These are phyloP conservation scores for Scopulariopsis brevicaulis DNA, from an alignment of 2,329 filamentous ascomycete species.

Conservation along the genomic window DNA sequence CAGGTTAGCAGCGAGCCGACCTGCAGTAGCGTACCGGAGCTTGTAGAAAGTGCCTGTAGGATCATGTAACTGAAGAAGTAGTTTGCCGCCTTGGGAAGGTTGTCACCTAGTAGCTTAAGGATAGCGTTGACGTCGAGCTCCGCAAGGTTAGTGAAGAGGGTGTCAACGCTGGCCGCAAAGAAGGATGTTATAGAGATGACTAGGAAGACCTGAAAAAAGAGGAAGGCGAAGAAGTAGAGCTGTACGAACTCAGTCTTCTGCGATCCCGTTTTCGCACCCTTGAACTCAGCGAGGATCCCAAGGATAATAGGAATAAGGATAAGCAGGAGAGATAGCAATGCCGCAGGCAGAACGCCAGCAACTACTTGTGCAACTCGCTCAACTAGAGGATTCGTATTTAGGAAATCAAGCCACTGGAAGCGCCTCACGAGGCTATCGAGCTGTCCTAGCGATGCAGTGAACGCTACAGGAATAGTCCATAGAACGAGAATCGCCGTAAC, in stretches of 20 bases:
- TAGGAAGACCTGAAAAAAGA: conserved; percentile 91
- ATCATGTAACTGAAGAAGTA: conserved; percentile 99
- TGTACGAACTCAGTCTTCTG: conserved; percentile 76
- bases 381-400: conserved; percentile 46
- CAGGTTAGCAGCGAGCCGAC: conserved; percentile 68
- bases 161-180: conserved; percentile 51
- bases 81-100: conserved; percentile 77
- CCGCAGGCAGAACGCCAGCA: conserved; percentile 76
- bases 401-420: conserved; percentile 59
- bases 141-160: conserved; percentile 43
- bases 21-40: conserved; percentile 79
- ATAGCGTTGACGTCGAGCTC: conserved; percentile 50
- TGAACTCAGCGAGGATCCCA: conserved; percentile 57
- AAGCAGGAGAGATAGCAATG: conserved; percentile 66
- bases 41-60: conserved; percentile 82
- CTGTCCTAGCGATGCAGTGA: conserved; percentile 74
- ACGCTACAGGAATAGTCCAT: conserved; percentile 85
- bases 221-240: conserved; percentile 82
- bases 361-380: conserved; percentile 53
- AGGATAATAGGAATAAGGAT: conserved; percentile 74
- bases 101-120: conserved; percentile 62
- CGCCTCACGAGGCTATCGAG: conserved; percentile 56
- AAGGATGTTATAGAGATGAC: conserved; percentile 80
- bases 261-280: conserved; percentile 74
- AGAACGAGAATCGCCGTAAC: conserved; percentile 70